Evolutionary conservation across 1,284 basidiomycete species (phyloP), one percentile per base, ranked within the genome.

Genomic region (Amylostereum chailletii): DNA sequence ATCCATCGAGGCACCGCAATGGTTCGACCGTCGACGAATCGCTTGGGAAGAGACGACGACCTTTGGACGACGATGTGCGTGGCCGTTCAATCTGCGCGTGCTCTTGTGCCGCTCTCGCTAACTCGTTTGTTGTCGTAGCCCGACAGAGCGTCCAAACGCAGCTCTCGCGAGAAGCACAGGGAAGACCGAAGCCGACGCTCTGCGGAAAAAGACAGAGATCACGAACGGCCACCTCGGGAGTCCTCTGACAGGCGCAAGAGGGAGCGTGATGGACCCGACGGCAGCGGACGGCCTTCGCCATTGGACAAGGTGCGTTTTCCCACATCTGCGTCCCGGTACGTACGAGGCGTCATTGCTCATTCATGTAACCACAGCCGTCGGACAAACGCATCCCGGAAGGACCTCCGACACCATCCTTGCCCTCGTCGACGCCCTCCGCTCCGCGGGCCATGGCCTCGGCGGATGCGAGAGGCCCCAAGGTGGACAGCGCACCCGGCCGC

Each of bases 81-180:
- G 6, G 37, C 48, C 42, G 52, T 34, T 51, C 38, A 34, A 37
- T 37, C 34, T 42, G 31, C 51, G 63, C 27, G 8, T 30, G 44
- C 59, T 51, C 44, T 9, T 46, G 9, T 41, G 32, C 42, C 36
- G 6, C 42, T 43, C 39, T 27, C 45, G 42, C 49, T 43, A 30
- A 39, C 49, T 51, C 39, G 51, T 60, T 51, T 46, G 29, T 51
- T 48, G 26, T 54, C 51, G 49, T 56, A 88, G 84, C 66, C 76
- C 52, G 86, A 89, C 49, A 76, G 86, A 53, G 72, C 73, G 41
- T 76, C 80, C 9, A 89, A 89, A 61, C 81, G 86, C 33, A 76
- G 77, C 49, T 83, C 85, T 52, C 80, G 86, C 45, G 86, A 85
- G 60, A 86, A 88, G 5, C 82, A 87, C 58, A 77, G 85, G 50